A percentile compares a stretch with the other conserved stretches of the same genome.
Evolutionary conservation across 2,329 filamentous ascomycete genomes (phyloP).

Genomic region (Camptophora hylomeconis): DNA sequence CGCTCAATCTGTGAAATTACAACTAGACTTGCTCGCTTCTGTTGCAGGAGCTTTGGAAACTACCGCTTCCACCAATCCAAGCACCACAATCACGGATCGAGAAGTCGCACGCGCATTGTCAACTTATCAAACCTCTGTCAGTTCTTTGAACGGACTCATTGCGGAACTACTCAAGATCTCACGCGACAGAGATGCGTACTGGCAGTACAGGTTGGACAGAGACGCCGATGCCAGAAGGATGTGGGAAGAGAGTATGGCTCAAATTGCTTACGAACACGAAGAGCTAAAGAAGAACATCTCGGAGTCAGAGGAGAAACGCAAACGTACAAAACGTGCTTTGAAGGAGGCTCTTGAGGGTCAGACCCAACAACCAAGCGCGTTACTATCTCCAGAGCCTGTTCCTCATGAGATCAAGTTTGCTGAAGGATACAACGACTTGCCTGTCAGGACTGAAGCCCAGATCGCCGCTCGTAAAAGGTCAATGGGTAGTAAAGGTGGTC

Average conservation of each 20-base stretch:
- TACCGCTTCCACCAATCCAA: conserved; percentile 49
- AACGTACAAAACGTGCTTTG: conserved; percentile 75
- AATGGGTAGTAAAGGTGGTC: conserved; percentile 28
- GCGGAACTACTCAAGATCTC: conserved; percentile 84
- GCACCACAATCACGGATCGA: conserved; percentile 60
- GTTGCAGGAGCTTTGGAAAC: conserved; percentile 51
- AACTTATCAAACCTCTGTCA: conserved; percentile 81
- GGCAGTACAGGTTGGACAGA: conserved; percentile 87
- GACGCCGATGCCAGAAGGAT: conserved; percentile 84
- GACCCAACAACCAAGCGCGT: conserved; percentile 27
- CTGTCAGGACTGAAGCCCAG: conserved; percentile 26
- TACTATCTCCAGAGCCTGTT: conserved; percentile 14
- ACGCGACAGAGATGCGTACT: conserved; percentile 85
- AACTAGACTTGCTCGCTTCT: conserved; percentile 77
- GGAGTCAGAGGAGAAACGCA: conserved; percentile 80
- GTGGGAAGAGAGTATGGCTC: conserved; percentile 99
- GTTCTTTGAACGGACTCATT: conserved; percentile 71
- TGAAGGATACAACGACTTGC: conserved; percentile 22
- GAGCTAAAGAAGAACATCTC: conserved; percentile 75
- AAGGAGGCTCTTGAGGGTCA: conserved; percentile 64
- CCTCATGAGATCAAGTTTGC: conserved; percentile 19
- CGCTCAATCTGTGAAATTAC: conserved; percentile 83
- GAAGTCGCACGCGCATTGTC: conserved; percentile 62
- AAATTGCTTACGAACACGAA: conserved; percentile 90
- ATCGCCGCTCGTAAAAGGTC: conserved; percentile 11